Base-by-base conservation (phyloP, 2,329 filamentous ascomycete genomes). In the Microthyrium microscopicum region DNA sequence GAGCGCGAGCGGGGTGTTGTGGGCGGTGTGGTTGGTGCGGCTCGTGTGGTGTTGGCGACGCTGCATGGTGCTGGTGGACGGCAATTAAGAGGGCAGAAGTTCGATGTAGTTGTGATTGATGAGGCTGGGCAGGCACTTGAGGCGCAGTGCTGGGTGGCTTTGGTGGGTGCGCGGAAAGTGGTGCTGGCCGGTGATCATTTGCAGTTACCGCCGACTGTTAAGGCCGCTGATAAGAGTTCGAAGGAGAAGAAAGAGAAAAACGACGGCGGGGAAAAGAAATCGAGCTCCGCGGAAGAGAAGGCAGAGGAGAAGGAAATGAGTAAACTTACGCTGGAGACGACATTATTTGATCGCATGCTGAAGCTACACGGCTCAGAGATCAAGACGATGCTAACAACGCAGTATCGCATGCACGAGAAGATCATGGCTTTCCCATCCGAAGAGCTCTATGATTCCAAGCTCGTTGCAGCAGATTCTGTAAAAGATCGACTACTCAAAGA, bases 381-480 rank as follows among this genome's bases (percentile, higher is more conserved):
- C 58, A 95, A 95, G 60, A 68, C 80, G 33, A 93, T 95, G 81
- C 70, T 98, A 17, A 95, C 83, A 4, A 92, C 79, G 4, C 89
- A 98, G 57, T 98, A 98, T 54, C 83, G 89, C 24, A 98, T 98
- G 89, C 84, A 98, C 51, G 78, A 92, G 48, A 73, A 66, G 34
- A 95, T 98, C 46, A 95, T 95, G 85, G 68, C 73, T 5, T 98
- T 94, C 47, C 87, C 89, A 0, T 94, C 87, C 1, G 69, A 80
- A 40, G 76, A 87, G 49, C 64, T 95, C 8, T 98, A 98, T 56
- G 81, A 82, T 39, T 71, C 70, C 2, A 76, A 77, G 46, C 68
- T 98, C 1, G 60, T 85, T 3, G 87, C 89, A 1, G 84, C 79
- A 1, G 80, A 87, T 4, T 62, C 64, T 0, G 89, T 95, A 40